Base-by-base conservation (phyloP, 768 basidiomycete genomes). In the Pluteus cervinus region DNA sequence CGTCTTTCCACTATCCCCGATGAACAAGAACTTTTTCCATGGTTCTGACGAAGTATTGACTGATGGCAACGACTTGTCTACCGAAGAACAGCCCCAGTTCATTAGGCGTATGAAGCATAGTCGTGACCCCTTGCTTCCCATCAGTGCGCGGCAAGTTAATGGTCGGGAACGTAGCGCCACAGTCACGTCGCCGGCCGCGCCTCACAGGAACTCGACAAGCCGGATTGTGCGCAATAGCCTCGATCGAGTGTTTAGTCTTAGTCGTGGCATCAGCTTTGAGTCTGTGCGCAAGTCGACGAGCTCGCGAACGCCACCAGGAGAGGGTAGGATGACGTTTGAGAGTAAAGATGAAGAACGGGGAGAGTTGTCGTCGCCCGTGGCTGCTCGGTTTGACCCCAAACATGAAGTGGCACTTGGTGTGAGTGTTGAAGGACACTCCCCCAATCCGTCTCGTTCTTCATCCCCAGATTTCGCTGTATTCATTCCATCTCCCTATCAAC, bases 51-150 rank as follows among this genome's bases (percentile, higher is more conserved):
- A 24, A 21, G 8, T 9, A 23, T 33, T 35, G 18, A 24, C n/a
- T 24, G 26, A 22, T 15, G 33, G 26, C 16, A 29, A 20, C 11
- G 5, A 26, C 3, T 7, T 38, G 26, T 41, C 28, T 17, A 29
- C n/a, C n/a, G 48, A 48, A 34, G 50, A 52, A 23, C 50, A 51
- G 40, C 36, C 40, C 18, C 61, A 60, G 29, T 58, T 61, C 49
- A 54, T 47, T 10, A 65, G 65, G 33, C 66, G 66, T 11, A 51
- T 62, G 18, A 86, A 83, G 52, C 74, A 70, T 41, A 86, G 85
- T 52, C 73, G 80, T 21, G 86, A 88, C 44, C 82, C 82, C 2
- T 65, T 88, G 29, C 66, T 88, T 3, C 83, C 86, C 5, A 58
- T 77, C 26, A 60, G 66, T n/a, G 58, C 53, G 16, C 42, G 40